Base-by-base conservation (phyloP, 2,329 filamentous ascomycete genomes). In the Colletotrichum sp. region DNA sequence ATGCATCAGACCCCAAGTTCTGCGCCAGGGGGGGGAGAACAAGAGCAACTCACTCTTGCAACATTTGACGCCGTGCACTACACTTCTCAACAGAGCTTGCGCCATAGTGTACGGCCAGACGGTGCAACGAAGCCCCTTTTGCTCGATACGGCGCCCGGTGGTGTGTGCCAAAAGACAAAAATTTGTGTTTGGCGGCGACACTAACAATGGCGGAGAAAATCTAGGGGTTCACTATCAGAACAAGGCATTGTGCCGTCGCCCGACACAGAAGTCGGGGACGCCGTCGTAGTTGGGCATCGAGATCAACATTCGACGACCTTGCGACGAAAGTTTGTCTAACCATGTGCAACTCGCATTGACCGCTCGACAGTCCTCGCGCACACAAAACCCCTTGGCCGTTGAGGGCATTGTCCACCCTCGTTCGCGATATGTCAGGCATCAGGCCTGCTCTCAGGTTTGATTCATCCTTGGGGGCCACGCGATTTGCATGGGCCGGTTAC, bases 231-330 rank as follows among this genome's bases (percentile, higher is more conserved):
- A 34, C 44, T 39, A 36, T 65, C 49, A 52, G 44, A 73, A 68
- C 44, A 65, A 69, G 59, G 59, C 70, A 68, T 76, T 68, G 55
- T 76, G 44, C 60, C n/a, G 63, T 28, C 26, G 66, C 28, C 26
- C 34, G 18, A 68, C 57, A 68, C 26, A 28, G 36, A 64, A 64
- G 60, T 68, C 64, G 70, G 70, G 60, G 36, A 65, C 60, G 59
- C 71, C 71, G 74, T 68, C 28, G 60, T 24, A 60, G 75, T 77
- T 76, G 72, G 76, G 76, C 76, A 77, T 55, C 68, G 69, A 77
- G 76, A 77, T 77, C 76, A 76, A 52, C 75, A 52, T 26, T 36
- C n/a, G 18, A 24, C 34, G 70, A 69, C 74, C 74, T 55, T 52
- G 74, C 74, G 70, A 69, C 26, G 74, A 76, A 76, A 76, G 74